Evolutionary conservation across 257 asterid species (phyloP), one percentile per base, ranked within the genome.

Genomic region (Nyctanthes arbortristis): DNA sequence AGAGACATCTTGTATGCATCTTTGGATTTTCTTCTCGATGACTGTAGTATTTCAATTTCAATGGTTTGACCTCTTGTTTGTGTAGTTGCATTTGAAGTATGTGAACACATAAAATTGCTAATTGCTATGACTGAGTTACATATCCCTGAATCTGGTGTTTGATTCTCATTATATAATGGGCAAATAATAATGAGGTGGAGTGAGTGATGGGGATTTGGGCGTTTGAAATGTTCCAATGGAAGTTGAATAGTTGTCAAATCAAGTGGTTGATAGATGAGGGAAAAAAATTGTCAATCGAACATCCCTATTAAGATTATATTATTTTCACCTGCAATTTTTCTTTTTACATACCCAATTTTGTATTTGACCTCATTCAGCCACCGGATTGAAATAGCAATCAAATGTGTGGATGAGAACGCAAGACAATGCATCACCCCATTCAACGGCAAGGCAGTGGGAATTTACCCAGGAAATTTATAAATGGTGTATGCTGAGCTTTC

Each of bases 381-480:
- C 57, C 57, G 20, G 9, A 47, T 10, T 1, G 4, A 47, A 4
- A 20, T n/a, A 7, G 28, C 25, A 20, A 20, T 28, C 11, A 20
- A 47, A 22, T n/a, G 25, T 39, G 47, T 45, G 62, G 65, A 35
- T 52, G 58, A 3, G 32, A 7, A 62, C 54, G 29, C 40, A 45
- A 63, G 37, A 40, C 35, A 34, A 65, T 58, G 12, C 58, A 55
- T 47, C 33, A 49, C 52, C 29, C 61, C 64, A 65, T 25, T 35
- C 28, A 71, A 63, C 66, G n/a, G n/a, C n/a, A n/a, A 61, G 31
- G 69, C 66, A 35, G 29, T 45, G 27, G 55, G 29, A 67, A 67
- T 31, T 59, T 22, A 24, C 20, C 47, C 12, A 28, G 37, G 30
- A 43, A 20, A 61, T 37, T 58, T 33, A 14, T 2, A 35, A 24